These are phyloP conservation scores for Aspergillus oerlinghausenensis DNA, from an alignment of 2,329 filamentous ascomycete genomes.

Conservation along the genomic window DNA sequence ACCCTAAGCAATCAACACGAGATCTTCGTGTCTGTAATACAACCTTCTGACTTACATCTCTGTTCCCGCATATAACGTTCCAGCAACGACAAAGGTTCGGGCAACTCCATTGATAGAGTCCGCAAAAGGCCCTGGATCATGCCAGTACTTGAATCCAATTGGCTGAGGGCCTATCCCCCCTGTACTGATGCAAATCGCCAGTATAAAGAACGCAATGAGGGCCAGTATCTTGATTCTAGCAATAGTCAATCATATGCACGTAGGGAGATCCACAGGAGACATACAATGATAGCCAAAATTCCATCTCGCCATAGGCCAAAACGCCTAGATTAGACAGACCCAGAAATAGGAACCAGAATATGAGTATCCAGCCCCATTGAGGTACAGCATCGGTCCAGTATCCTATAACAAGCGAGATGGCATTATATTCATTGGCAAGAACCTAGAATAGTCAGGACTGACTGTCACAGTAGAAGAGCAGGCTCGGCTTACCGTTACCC, in stretches of 20 bases:
- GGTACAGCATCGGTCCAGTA: constrained; percentile 44
- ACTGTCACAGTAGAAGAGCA: background rate
- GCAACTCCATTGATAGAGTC: constrained; percentile 35
- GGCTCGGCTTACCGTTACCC: constrained; percentile 33
- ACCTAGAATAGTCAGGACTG: constrained; percentile 11
- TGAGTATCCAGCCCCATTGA: constrained; percentile 44
- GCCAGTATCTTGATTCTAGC: constrained; percentile 30
- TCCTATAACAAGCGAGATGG: constrained; percentile 42
- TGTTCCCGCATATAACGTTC: constrained; percentile 31
- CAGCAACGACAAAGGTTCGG: constrained; percentile 32
- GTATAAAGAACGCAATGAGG: constrained; percentile 29
- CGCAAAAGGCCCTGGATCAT: constrained; percentile 30
- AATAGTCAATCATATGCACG: constrained; percentile 1
- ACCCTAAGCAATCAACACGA: constrained; percentile 22
- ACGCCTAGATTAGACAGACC: constrained; percentile 38
- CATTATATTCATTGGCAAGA: constrained; percentile 44
- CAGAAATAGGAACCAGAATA: constrained; percentile 45
- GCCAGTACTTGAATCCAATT: constrained; percentile 37
- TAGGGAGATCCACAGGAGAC: background rate
- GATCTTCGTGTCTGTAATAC: background rate
- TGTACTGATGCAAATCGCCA: constrained; percentile 31
- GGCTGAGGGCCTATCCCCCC: constrained; percentile 26
- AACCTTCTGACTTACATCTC: constrained; percentile 22
- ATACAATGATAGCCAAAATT: constrained; percentile 41
- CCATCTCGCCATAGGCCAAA: constrained; percentile 51